These are phyloP conservation scores for Collybiopsis confluens DNA, from an alignment of 768 basidiomycete genomes.

Conservation along the genomic window DNA sequence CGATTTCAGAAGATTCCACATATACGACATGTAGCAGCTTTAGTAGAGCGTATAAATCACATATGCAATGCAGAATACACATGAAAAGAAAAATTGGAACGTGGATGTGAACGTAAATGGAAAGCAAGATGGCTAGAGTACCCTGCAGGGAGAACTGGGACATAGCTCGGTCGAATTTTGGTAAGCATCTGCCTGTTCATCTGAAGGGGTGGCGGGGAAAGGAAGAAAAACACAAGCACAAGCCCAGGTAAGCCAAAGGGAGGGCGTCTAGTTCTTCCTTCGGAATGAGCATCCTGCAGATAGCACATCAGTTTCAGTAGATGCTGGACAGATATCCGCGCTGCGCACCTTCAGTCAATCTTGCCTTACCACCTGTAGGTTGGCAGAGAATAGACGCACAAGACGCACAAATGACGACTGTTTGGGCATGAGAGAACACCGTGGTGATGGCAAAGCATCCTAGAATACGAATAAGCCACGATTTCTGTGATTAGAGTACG, in stretches of 20 bases:
- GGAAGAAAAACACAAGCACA: background rate
- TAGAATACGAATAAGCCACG: constrained; percentile 21
- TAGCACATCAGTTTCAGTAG: background rate
- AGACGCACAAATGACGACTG: constrained; percentile 89
- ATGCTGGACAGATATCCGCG: background rate
- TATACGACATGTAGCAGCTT: background rate
- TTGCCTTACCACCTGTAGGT: constrained; percentile 96
- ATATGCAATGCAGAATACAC: constrained; percentile 8
- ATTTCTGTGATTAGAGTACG: background rate
- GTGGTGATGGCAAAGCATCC: constrained; percentile 95
- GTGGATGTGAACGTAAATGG: constrained; percentile 2
- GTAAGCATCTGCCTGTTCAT: background rate
- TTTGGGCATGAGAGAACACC: constrained; percentile 99
- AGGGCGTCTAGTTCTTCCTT: constrained; percentile 71
- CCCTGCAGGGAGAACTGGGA: background rate
- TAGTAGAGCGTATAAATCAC: background rate
- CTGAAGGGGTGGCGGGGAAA: too few species aligned
- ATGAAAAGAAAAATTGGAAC: background rate
- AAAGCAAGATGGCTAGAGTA: background rate
- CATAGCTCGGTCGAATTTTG: background rate
- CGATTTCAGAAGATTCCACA: too few species aligned
- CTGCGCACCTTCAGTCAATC: constrained; percentile 90
- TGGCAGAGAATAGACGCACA: constrained; percentile 96
- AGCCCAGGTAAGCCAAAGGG: background rate
- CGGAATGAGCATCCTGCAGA: constrained; percentile 90